Evolutionary conservation across 768 basidiomycete species (phyloP), one percentile per base, ranked within the genome.

Genomic region (Psilocybe subaeruginosa): DNA sequence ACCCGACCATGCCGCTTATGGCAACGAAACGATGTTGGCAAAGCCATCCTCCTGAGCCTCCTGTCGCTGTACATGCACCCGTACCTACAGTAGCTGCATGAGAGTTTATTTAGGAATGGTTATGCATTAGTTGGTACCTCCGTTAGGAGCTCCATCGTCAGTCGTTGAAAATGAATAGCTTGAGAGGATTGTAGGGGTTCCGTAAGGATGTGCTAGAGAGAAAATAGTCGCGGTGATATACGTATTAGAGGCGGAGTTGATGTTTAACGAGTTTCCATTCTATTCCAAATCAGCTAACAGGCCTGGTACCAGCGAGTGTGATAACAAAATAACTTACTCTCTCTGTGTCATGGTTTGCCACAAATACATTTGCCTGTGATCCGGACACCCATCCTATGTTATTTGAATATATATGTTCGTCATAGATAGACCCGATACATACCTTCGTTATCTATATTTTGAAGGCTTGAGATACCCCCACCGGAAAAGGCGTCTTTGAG

Each of bases 341-440:
- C 69, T 90, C 89, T 1, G 88, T 90, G 64, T 90, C 89, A 59
- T 90, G 89, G 65, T 90, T 88, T 0, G 83, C 76, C 3, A 90
- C 87, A 60, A 90, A 90, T 6, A 85, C 81, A 63, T 90, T 90
- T 0, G 88, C 88, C 14, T 67, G 64, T 0, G 69, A 73, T 1
- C 86, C 78, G 0, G 82, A 46, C 1, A 89, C 76, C 88, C 87
- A 91, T 2, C 86, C 86, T 87, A 7, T 35, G 11, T 45, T 1
- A 47, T 33, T 7, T 48, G 54, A 29, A 54, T 35, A 50, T 11
- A 19, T 11, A 35, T 35, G 33, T 16, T 50, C 45, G 9, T 12
- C 16, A 29, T 31, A 17, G 8, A 16, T 0, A 52, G 43, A 17
- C 27, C 19, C 27, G 45, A 33, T 14, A 46, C 65, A 27, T 56